Conservation (phyloP, 768 basidiomycete species). For the Pulveroboletus ravenelii region DNA sequence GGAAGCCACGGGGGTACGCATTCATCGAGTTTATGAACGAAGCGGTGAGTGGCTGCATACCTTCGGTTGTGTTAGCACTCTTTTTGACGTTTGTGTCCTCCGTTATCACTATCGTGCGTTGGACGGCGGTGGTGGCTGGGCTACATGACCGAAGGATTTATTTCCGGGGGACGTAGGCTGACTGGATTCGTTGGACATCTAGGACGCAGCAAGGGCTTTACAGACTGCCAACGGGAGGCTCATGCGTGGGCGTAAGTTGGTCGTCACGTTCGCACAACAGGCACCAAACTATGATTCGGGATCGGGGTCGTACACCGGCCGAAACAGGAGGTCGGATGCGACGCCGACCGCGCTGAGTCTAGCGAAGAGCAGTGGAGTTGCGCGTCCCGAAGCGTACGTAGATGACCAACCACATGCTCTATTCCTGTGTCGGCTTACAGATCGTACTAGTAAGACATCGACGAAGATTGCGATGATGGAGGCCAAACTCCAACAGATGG, state of each 20-base stretch:
- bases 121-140: constrained; percentile 16
- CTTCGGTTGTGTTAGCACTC: constrained; percentile 15
- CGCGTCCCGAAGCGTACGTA: constrained; percentile 46
- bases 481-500: constrained; percentile 86
- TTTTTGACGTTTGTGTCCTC: constrained; percentile 25
- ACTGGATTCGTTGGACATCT: constrained; percentile 21
- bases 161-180: constrained; percentile 12
- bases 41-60: constrained; percentile 56
- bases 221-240: constrained; percentile 70
- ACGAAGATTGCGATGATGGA: constrained; percentile 95
- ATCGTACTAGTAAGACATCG: constrained; percentile 49
- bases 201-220: constrained; percentile 86
- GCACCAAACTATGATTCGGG: constrained; percentile 44
- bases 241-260: constrained; percentile 80
- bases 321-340: constrained; percentile 48
- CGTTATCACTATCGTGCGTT: constrained; percentile 17
- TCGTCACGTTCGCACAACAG: constrained; percentile 91
- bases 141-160: constrained; percentile 21
- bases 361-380: constrained; percentile 63
- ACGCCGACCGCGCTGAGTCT: constrained; percentile 86
- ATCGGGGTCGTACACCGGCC: constrained; percentile 29
- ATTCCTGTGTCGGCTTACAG: constrained; percentile 7
- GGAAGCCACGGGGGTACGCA: constrained; percentile 93
- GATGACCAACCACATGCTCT: background rate
- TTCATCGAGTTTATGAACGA: constrained; percentile 81